A percentile compares a stretch with the other conserved stretches of the same genome.
These are phyloP conservation scores for Piromyces sp. DNA, from an alignment of 192 early-diverging fungal genomes.

Conservation along the genomic window DNA sequence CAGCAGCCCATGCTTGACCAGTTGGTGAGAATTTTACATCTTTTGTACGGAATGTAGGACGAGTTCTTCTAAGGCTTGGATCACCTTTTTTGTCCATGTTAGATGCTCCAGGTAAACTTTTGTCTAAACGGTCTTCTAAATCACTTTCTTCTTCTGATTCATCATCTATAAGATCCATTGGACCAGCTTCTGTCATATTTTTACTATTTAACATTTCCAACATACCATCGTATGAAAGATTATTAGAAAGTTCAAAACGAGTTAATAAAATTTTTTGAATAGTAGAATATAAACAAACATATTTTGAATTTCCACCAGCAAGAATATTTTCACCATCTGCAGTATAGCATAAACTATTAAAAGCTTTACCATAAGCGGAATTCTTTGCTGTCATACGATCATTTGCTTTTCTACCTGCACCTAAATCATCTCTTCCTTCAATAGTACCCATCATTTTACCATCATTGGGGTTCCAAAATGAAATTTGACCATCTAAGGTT, in stretches of 20 bases:
- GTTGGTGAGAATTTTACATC: slow-evolving; percentile 85
- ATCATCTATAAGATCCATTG: slow-evolving; percentile 63
- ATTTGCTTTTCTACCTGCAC: slow-evolving; percentile 60
- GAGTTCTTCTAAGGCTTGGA: slow-evolving; percentile 53
- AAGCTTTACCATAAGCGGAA: slow-evolving; percentile 64
- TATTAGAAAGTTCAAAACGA: slow-evolving; percentile 81
- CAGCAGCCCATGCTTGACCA: slow-evolving; percentile 84
- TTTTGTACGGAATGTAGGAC: slow-evolving; percentile 66
- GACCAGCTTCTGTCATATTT: slow-evolving; percentile 88
- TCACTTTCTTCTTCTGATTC: slow-evolving; percentile 66
- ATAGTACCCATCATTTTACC: slow-evolving; percentile 53
- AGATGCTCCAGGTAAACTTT: slow-evolving; percentile 70
- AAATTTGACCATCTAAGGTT: slow-evolving; percentile 81
- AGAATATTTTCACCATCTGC: slow-evolving; percentile 83
- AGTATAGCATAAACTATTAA: slow-evolving; percentile 85
- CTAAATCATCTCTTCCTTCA: slow-evolving; percentile 86
- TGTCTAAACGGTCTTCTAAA: slow-evolving; percentile 64
- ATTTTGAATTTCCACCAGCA: slow-evolving; percentile 87
- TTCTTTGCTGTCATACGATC: slow-evolving; percentile 72
- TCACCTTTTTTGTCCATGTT: slow-evolving; percentile 46
- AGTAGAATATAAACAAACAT: slow-evolving; percentile 88
- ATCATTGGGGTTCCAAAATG: slow-evolving; percentile 79
- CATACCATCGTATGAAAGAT: slow-evolving; percentile 85
- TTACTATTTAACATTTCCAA: slow-evolving; percentile 73
- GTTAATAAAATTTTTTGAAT: slow-evolving; percentile 52